Percentiles rank a stretch among this genome's conserved stretches.
phyloP scores from a whole-genome alignment of 345 rosid species.

The Aquilaria malaccensis region DNA sequence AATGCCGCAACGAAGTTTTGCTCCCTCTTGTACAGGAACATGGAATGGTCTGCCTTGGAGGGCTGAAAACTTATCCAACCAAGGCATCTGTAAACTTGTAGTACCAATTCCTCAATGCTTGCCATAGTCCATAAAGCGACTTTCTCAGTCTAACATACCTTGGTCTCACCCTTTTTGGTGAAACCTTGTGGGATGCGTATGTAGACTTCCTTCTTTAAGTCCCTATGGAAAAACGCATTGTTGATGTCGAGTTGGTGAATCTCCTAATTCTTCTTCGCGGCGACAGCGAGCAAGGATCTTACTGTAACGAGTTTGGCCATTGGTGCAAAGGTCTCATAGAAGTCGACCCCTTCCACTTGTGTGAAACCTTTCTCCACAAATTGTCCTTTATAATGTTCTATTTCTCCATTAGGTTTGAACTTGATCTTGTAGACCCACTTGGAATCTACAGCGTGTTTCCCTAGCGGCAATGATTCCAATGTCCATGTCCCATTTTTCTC shows the following conservation, averaged over 20 bases:
- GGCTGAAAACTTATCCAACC: background rate
- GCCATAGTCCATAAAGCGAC: slow-evolving; percentile 5
- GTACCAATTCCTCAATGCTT: slow-evolving; percentile 1
- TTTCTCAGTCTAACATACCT: background rate
- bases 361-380: background rate
- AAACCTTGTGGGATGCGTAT: slow-evolving; percentile 3
- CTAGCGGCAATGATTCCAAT: background rate
- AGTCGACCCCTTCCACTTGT: background rate
- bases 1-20: background rate
- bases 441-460: background rate
- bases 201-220: background rate
- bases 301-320: too few species aligned
- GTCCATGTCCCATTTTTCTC: background rate
- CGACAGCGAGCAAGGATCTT: too few species aligned
- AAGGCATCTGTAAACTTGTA: background rate
- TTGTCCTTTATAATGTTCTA: background rate
- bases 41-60: background rate
- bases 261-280: too few species aligned
- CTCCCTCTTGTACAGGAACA: background rate
- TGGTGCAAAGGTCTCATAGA: background rate
- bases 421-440: background rate
- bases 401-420: background rate
- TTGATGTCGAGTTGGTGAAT: too few species aligned
- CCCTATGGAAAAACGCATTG: too few species aligned
- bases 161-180: background rate